Percentiles rank a stretch among this genome's conserved stretches.
Evolutionary conservation across 805 yeast genomes (phyloP).

Genomic region (Starmerella gropengiesseri): DNA sequence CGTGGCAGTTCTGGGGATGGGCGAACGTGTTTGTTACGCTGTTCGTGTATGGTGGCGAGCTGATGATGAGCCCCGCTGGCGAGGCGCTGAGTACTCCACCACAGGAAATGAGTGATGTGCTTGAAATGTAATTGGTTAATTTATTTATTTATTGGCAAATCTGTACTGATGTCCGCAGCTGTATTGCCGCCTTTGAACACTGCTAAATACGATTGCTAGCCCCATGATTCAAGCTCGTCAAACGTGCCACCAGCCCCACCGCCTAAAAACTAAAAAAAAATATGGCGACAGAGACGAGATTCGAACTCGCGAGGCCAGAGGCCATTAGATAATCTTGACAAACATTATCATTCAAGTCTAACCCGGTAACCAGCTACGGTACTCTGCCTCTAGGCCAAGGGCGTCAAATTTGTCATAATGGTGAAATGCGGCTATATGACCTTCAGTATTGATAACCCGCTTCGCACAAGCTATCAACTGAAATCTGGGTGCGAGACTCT

Average conservation of each 20-base stretch:
- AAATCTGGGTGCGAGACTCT: too few relatives aligned
- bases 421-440: too few relatives aligned
- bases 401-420: slow-evolving; percentile 6
- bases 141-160: slow-evolving; percentile 8
- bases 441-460: too few relatives aligned
- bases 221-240: too few relatives aligned
- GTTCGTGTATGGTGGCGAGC: slow-evolving; percentile 68
- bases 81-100: slow-evolving; percentile 9
- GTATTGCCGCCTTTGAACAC: not conserved
- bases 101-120: slow-evolving; percentile 10
- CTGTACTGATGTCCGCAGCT: not conserved
- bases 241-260: not conserved
- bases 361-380: slow-evolving; percentile 38
- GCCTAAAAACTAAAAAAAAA: slow-evolving; percentile 13
- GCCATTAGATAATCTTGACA: slow-evolving; percentile 29
- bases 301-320: slow-evolving; percentile 36
- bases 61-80: slow-evolving; percentile 27
- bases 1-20: slow-evolving; percentile 99
- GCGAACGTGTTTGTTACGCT: slow-evolving; percentile 74
- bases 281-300: slow-evolving; percentile 34
- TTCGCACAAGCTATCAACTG: too few relatives aligned
- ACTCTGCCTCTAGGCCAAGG: slow-evolving; percentile 27
- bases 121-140: slow-evolving; percentile 14
- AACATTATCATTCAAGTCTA: slow-evolving; percentile 31
- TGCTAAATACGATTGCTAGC: not conserved